phyloP scores from a whole-genome alignment of 1,284 basidiomycete genomes.

The Leccinum colubrinum region DNA sequence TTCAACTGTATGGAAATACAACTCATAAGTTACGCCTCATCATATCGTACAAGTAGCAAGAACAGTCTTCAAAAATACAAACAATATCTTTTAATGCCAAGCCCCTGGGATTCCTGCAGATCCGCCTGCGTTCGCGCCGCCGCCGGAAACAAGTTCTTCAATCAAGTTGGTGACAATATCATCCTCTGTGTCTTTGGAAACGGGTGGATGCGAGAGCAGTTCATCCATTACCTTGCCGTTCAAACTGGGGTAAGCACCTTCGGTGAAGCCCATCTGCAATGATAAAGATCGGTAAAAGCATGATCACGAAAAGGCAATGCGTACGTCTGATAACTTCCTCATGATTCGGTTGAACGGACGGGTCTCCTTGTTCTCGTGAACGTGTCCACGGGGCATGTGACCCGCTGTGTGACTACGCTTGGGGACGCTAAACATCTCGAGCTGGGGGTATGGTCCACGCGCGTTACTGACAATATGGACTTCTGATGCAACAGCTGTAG shows the following conservation, averaged over 20 bases:
- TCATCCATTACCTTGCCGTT: conserved; percentile 50
- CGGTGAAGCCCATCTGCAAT: conserved; percentile 69
- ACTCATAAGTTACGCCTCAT: background rate
- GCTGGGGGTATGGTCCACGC: conserved; percentile 53
- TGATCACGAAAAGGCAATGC: conserved; percentile 16
- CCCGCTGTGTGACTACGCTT: conserved; percentile 39
- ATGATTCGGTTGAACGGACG: conserved; percentile 45
- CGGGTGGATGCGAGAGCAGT: conserved; percentile 41
- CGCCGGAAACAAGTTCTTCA: conserved; percentile 49
- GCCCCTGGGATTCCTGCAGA: conserved; percentile 39
- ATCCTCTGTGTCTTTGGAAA: conserved; percentile 54
- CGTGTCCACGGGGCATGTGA: conserved; percentile 23
- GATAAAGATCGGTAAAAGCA: conserved; percentile 12
- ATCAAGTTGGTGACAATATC: conserved; percentile 63
- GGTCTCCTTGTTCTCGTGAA: conserved; percentile 33
- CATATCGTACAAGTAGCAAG: conserved; percentile 16
- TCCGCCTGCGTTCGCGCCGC: conserved; percentile 9
- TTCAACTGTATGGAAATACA: background rate
- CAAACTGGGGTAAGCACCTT: conserved; percentile 51
- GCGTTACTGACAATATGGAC: conserved; percentile 57
- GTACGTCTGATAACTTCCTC: conserved; percentile 47
- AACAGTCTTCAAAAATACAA: background rate
- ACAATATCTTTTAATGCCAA: conserved; percentile 32
- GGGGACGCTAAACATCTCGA: conserved; percentile 57
- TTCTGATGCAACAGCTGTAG: conserved; percentile 14